Conservation (phyloP, 345 rosid genomes). For the Psidium guajava region DNA sequence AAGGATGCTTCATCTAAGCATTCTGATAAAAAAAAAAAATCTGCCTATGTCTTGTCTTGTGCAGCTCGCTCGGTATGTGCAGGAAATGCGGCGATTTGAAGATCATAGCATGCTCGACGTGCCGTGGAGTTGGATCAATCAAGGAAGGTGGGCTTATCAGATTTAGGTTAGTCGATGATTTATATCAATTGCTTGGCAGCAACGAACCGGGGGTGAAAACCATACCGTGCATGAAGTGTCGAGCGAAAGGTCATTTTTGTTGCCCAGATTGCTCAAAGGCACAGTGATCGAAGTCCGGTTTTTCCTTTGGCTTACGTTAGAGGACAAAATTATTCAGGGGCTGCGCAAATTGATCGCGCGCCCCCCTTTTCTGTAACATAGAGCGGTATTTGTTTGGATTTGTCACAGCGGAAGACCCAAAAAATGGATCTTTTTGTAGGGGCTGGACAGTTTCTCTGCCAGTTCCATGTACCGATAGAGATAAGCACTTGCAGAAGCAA, state of each 20-base stretch:
- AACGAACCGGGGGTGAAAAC: slow-evolving; percentile 16
- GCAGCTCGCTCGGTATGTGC: slow-evolving; percentile 85
- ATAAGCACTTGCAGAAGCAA: background rate
- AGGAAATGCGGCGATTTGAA: slow-evolving; percentile 67
- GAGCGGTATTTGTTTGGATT: background rate
- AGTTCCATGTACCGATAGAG: background rate
- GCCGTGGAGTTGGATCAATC: slow-evolving; percentile 64
- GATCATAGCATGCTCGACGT: slow-evolving; percentile 64
- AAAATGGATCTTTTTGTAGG: background rate
- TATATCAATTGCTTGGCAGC: slow-evolving; percentile 25
- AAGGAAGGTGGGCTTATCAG: slow-evolving; percentile 41
- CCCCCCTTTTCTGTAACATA: background rate
- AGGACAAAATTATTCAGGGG: background rate
- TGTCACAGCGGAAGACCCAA: background rate
- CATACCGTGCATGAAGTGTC: slow-evolving; percentile 40
- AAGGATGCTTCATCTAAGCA: background rate
- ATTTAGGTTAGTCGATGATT: slow-evolving; percentile 30
- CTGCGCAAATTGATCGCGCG: background rate
- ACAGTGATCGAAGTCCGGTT: background rate
- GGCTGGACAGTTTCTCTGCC: background rate
- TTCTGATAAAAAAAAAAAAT: background rate
- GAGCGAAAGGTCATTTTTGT: slow-evolving; percentile 59
- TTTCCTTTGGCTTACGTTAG: background rate
- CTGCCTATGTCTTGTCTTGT: slow-evolving; percentile 2
- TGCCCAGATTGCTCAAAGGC: slow-evolving; percentile 59